Percentiles rank a stretch among this genome's conserved stretches.
phyloP scores from a whole-genome alignment of 345 rosid species.

The Iberis pinnata region DNA sequence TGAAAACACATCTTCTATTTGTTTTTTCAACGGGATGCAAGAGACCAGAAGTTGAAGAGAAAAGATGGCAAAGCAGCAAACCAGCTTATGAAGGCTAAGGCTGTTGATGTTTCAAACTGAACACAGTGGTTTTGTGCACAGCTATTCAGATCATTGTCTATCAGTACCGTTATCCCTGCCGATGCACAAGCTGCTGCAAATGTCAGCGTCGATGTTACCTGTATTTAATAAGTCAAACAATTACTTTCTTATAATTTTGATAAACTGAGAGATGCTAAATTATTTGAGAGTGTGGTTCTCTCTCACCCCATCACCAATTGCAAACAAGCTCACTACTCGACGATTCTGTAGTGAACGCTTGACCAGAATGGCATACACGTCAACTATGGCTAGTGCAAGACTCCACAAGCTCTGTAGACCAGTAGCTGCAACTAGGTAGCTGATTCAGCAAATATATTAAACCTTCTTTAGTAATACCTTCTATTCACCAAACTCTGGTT shows the following conservation, averaged over 20 bases:
- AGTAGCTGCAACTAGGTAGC: conserved; percentile 69
- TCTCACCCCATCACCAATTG: conserved; percentile 85
- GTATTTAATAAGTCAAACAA: background rate
- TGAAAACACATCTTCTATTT: conserved; percentile 1
- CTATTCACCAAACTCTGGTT: background rate
- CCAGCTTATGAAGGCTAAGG: conserved; percentile 76
- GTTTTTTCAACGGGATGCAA: conserved; percentile 48
- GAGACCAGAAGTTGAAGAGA: conserved; percentile 65
- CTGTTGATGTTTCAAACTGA: conserved; percentile 62
- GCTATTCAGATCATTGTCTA: conserved; percentile 46
- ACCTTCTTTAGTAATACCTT: background rate
- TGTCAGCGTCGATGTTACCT: conserved; percentile 71
- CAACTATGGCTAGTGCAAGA: conserved; percentile 52
- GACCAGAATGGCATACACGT: conserved; percentile 61
- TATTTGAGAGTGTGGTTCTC: too few relatives aligned
- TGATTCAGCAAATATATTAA: conserved; percentile 31
- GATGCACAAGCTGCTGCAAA: conserved; percentile 81
- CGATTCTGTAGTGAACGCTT: conserved; percentile 56
- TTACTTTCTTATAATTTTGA: background rate
- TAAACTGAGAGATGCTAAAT: background rate
- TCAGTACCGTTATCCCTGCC: conserved; percentile 76
- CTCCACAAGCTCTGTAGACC: conserved; percentile 81
- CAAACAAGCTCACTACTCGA: conserved; percentile 41
- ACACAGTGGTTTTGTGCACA: conserved; percentile 56
- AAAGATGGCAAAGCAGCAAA: conserved; percentile 58